Conservation (phyloP, 1,139 yeast genomes). For the Candida labiduridarum region DNA sequence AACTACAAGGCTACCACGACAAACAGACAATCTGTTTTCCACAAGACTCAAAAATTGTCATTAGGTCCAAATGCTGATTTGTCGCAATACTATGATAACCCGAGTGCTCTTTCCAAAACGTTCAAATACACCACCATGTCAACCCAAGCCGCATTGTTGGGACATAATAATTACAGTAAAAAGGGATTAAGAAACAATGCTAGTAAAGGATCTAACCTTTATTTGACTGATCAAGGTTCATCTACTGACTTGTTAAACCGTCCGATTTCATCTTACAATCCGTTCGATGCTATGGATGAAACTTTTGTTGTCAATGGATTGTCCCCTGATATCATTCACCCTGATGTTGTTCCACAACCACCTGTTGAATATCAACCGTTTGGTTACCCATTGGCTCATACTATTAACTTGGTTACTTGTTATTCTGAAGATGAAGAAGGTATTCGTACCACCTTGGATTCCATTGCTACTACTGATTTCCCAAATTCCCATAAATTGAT, state of each 20-base stretch:
- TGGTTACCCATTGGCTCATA: conserved; percentile 84
- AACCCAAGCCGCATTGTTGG: conserved; percentile 52
- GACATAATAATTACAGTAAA: conserved; percentile 25
- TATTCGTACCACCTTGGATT: conserved; percentile 83
- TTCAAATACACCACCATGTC: conserved; percentile 59
- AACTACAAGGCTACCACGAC: conserved; percentile 44
- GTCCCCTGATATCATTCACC: conserved; percentile 71
- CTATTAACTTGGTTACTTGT: conserved; percentile 84
- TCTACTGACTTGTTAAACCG: conserved; percentile 41
- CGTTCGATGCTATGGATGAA: conserved; percentile 46
- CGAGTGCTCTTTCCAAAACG: conserved; percentile 39
- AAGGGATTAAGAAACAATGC: conserved; percentile 10
- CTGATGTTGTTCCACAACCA: conserved; percentile 81
- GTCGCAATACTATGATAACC: conserved; percentile 42
- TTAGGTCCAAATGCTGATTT: conserved; percentile 44
- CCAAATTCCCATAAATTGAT: conserved; percentile 92
- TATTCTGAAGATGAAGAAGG: conserved; percentile 92
- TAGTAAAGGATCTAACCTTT: conserved; percentile 21
- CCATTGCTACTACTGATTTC: conserved; percentile 88
- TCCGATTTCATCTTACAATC: conserved; percentile 38
- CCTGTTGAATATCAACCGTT: conserved; percentile 87
- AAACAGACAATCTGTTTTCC: conserved; percentile 49
- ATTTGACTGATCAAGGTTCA: conserved; percentile 37
- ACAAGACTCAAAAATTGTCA: conserved; percentile 38
- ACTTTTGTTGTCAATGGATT: conserved; percentile 46